Conservation (phyloP, 768 basidiomycete genomes). For the Boletus rubropictus region DNA sequence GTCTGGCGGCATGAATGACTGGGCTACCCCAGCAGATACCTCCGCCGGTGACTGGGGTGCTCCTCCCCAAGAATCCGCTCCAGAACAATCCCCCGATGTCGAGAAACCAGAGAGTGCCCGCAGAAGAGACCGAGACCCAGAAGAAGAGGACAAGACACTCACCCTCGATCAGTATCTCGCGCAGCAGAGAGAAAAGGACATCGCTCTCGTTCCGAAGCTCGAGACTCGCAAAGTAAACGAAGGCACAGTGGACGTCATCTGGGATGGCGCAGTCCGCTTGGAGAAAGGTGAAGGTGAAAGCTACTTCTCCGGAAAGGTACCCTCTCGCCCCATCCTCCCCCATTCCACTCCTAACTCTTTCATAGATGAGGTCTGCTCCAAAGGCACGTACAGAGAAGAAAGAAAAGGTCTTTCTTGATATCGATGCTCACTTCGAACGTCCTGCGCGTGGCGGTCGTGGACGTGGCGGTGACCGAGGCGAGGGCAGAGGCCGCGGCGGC, state of each 20-base stretch:
- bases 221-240: conserved; percentile 77
- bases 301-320: conserved; percentile 90
- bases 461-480: conserved; percentile 43
- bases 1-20: conserved; percentile 28
- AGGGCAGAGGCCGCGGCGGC: conserved; percentile 42
- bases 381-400: conserved; percentile 76
- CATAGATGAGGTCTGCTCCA: conserved; percentile 56
- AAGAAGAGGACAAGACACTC: conserved; percentile 91
- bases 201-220: conserved; percentile 62
- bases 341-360: conserved; percentile 1
- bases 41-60: conserved; percentile 36
- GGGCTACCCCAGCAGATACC: conserved; percentile 33
- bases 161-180: conserved; percentile 92
- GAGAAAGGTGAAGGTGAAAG: conserved; percentile 60
- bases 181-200: conserved; percentile 63
- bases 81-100: conserved; percentile 33
- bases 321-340: conserved; percentile 13
- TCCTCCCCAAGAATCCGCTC: conserved; percentile 20
- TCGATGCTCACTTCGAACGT: conserved; percentile 84
- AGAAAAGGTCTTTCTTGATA: conserved; percentile 88
- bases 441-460: conserved; percentile 64
- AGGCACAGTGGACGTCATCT: conserved; percentile 60
- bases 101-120: conserved; percentile 35
- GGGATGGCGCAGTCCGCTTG: conserved; percentile 66
- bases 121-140: conserved; percentile 53